These are phyloP conservation scores for Teratosphaeria pseudoeucalypti DNA, from an alignment of 2,329 filamentous ascomycete genomes.

Conservation along the genomic window DNA sequence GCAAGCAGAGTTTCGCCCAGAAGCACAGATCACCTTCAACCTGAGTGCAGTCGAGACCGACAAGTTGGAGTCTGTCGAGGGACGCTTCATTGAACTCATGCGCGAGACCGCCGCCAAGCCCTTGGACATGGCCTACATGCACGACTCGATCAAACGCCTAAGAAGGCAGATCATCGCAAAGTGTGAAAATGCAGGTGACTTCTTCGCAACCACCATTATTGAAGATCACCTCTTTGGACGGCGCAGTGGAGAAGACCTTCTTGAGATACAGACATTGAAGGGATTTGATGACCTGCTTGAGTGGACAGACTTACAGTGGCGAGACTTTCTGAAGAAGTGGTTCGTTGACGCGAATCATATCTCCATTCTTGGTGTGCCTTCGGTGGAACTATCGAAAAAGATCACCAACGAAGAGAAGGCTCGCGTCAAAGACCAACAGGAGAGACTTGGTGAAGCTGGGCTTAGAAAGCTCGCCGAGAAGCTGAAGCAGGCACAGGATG, in stretches of 20 bases:
- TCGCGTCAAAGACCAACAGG: conserved; percentile 67
- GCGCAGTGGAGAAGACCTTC: conserved; percentile 56
- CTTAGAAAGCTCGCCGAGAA: conserved; percentile 63
- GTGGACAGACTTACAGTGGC: conserved; percentile 82
- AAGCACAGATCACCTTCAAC: conserved; percentile 75
- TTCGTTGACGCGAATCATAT: conserved; percentile 77
- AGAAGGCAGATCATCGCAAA: conserved; percentile 72
- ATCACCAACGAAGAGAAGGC: conserved; percentile 72
- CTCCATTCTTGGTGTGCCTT: conserved; percentile 80
- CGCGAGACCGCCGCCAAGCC: conserved; percentile 69
- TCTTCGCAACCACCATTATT: conserved; percentile 78
- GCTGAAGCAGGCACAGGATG: conserved; percentile 71
- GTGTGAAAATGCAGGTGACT: conserved; percentile 69
- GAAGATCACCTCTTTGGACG: conserved; percentile 85
- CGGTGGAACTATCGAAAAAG: conserved; percentile 64
- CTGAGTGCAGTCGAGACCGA: conserved; percentile 79
- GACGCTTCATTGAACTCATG: conserved; percentile 73
- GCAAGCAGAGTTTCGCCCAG: conserved; percentile 67
- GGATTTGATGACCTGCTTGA: conserved; percentile 58
- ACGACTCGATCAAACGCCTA: conserved; percentile 75
- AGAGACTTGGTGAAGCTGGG: conserved; percentile 71
- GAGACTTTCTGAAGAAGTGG: conserved; percentile 70
- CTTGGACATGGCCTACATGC: conserved; percentile 81
- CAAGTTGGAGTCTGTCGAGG: conserved; percentile 73
- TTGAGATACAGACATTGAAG: conserved; percentile 30